phyloP scores from a whole-genome alignment of 768 basidiomycete species.

The Termitomyces sp. region DNA sequence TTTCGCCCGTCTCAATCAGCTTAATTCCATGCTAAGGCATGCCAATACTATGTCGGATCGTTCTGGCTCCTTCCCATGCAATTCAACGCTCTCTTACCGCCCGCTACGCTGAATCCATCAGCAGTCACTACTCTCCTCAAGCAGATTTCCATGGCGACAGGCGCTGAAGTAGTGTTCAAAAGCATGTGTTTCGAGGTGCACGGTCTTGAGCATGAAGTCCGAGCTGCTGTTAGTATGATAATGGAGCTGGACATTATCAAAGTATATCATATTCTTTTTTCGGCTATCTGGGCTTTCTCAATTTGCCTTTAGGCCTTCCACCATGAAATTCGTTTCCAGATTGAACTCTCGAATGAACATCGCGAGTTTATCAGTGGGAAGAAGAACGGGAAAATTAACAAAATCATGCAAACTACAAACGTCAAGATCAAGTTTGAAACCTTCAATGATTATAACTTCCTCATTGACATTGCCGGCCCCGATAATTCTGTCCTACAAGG shows the following conservation, averaged over 20 bases:
- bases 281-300: background rate
- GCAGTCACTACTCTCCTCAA: constrained; percentile 83
- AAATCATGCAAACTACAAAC: constrained; percentile 96
- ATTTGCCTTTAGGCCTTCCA: constrained; percentile 65
- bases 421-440: constrained; percentile 99
- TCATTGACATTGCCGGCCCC: constrained; percentile 85
- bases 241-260: constrained; percentile 90
- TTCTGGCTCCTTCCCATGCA: constrained; percentile 95
- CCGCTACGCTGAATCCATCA: constrained; percentile 70
- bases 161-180: constrained; percentile 95
- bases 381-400: constrained; percentile 99
- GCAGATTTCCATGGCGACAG: constrained; percentile 79
- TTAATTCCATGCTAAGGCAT: constrained; percentile 48
- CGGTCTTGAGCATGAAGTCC: constrained; percentile 87
- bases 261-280: constrained; percentile 35
- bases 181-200: constrained; percentile 98
- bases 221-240: constrained; percentile 78
- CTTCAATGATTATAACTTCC: constrained; percentile 92
- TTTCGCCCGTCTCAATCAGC: background rate
- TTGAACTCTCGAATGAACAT: constrained; percentile 96
- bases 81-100: constrained; percentile 87
- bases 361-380: constrained; percentile 98
- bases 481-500: constrained; percentile 85
- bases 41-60: constrained; percentile 94
- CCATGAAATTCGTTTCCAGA: constrained; percentile 97